Evolutionary conservation across 768 basidiomycete genomes (phyloP).

Genomic region (Podaxis sp.): DNA sequence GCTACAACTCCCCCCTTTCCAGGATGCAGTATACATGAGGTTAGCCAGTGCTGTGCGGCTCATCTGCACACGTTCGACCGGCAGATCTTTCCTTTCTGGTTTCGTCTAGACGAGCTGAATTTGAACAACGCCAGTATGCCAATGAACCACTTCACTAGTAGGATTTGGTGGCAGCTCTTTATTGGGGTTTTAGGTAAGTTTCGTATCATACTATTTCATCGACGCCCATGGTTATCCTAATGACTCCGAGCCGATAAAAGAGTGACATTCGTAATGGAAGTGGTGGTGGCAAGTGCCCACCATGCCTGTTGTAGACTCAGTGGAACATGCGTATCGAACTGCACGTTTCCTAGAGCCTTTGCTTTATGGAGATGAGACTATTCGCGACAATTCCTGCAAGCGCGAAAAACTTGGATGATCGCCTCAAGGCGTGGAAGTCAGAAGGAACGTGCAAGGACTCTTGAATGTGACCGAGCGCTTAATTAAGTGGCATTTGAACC

Average conservation of each 20-base stretch:
- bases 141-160: no score
- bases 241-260: background rate
- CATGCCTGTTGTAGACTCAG: background rate
- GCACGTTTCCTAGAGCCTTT: background rate
- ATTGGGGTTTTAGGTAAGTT: background rate
- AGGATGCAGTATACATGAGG: no score
- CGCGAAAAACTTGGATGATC: background rate
- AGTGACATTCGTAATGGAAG: background rate
- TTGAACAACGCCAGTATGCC: no score
- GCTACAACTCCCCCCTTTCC: no score
- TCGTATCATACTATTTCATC: background rate
- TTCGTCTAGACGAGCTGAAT: no score
- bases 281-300: background rate
- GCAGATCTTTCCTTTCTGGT: no score
- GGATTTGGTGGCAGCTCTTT: no score
- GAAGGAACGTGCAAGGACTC: constrained; percentile 4
- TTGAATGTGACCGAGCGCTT: background rate
- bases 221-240: background rate
- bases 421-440: background rate
- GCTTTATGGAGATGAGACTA: background rate
- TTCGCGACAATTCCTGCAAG: background rate
- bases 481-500: background rate
- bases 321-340: background rate
- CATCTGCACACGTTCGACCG: no score
- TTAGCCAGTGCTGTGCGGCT: no score